Conservation (phyloP, 148 eudicot genomes). For the Rhododendron mucronatum region DNA sequence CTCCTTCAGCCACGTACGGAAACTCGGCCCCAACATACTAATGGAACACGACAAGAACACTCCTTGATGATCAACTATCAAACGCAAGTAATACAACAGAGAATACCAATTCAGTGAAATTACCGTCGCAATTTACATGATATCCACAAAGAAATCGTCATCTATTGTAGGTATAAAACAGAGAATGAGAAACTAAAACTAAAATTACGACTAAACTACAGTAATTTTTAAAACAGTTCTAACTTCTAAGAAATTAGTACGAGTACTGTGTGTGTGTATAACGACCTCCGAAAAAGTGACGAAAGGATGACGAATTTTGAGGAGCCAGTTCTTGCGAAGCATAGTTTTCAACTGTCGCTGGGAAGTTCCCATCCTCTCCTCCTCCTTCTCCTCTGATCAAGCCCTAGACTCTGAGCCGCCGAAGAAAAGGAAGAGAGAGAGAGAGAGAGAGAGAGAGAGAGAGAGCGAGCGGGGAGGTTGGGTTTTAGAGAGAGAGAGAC, state of each 20-base stretch:
- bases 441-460: not conserved
- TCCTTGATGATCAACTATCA: not conserved
- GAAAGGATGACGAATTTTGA: conserved; percentile 90
- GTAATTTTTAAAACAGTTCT: not conserved
- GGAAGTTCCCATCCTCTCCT: conserved; percentile 35
- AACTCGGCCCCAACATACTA: not conserved
- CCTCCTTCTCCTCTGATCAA: conserved; percentile 5
- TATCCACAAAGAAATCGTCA: not conserved
- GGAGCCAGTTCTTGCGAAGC: conserved; percentile 95
- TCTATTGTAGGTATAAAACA: not conserved
- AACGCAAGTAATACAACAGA: not conserved
- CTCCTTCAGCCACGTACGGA: not conserved
- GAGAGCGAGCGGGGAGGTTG: not conserved
- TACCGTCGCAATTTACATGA: not conserved
- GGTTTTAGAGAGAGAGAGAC: not conserved
- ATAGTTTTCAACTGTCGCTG: conserved; percentile 73
- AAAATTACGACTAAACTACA: not conserved
- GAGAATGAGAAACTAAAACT: not conserved
- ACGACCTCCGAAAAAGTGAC: conserved; percentile 74
- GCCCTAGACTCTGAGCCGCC: not conserved
- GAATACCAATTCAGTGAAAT: not conserved
- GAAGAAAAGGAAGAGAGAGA: not conserved
- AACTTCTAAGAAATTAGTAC: not conserved
- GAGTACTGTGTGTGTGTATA: not conserved
- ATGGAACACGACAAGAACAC: not conserved